Evolutionary conservation across 2,329 filamentous ascomycete species (phyloP).

Genomic region (Gaeumannomyces sp.): DNA sequence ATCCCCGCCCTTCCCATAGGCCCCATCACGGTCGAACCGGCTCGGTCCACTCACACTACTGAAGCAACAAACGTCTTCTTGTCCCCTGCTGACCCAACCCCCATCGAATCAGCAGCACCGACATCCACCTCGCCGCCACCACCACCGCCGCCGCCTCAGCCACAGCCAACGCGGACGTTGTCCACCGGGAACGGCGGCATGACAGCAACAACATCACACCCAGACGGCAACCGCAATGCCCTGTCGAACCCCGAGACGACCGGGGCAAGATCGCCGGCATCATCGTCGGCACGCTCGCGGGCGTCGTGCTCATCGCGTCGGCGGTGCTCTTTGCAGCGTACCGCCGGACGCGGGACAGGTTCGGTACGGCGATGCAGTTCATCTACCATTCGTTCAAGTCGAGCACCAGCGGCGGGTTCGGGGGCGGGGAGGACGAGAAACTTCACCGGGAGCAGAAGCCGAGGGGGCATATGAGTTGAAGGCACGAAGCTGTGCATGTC

Average conservation of each 20-base stretch:
- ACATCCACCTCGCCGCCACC: background rate
- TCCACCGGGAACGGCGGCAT: no score
- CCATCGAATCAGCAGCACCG: background rate
- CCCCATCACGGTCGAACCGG: no score
- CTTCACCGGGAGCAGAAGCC: no score
- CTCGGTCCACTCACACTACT: no score
- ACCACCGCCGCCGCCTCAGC: no score
- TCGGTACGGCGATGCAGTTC: background rate
- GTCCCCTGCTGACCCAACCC: background rate
- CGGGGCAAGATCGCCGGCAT: background rate
- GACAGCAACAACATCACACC: background rate
- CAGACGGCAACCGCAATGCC: background rate
- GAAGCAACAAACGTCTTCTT: no score
- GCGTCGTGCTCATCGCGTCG: background rate
- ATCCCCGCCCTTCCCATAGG: background rate
- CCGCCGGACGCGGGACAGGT: background rate
- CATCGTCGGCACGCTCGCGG: background rate
- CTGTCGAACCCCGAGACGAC: no score
- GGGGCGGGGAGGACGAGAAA: background rate
- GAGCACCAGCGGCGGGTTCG: background rate
- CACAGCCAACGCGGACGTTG: background rate
- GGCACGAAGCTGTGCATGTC: no score
- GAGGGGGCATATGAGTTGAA: no score
- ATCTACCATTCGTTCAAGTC: background rate
- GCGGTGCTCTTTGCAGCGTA: background rate